phyloP scores from a whole-genome alignment of 2,329 filamentous ascomycete species.

The Penicillium sp. region DNA sequence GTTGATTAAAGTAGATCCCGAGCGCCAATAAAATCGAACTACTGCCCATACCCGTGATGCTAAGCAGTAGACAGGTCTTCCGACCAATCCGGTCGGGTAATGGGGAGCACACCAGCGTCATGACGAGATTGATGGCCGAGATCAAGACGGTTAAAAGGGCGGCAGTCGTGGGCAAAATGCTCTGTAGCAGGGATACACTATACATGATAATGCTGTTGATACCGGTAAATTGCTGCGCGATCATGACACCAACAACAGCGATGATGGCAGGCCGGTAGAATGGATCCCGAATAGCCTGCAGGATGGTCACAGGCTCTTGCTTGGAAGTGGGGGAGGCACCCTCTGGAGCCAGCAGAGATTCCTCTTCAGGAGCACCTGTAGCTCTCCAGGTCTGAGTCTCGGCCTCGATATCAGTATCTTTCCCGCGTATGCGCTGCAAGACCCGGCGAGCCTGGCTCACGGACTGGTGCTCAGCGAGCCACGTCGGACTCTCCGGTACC shows the following conservation, averaged over 20 bases:
- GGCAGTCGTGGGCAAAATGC: conserved; percentile 78
- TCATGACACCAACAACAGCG: conserved; percentile 87
- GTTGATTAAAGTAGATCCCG: conserved; percentile 72
- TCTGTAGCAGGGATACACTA: conserved; percentile 83
- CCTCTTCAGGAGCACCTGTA: conserved; percentile 58
- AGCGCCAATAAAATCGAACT: conserved; percentile 77
- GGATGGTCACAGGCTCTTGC: conserved; percentile 67
- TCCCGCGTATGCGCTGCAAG: conserved; percentile 75
- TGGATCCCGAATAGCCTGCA: conserved; percentile 65
- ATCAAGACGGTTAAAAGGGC: conserved; percentile 84
- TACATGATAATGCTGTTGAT: conserved; percentile 99
- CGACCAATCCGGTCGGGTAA: conserved; percentile 85
- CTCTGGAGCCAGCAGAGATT: conserved; percentile 61
- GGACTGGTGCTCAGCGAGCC: conserved; percentile 71
- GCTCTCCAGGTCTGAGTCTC: conserved; percentile 67
- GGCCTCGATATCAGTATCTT: conserved; percentile 66
- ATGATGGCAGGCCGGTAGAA: conserved; percentile 72
- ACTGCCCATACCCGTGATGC: conserved; percentile 79
- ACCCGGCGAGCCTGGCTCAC: conserved; percentile 63
- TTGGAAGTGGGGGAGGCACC: conserved; percentile 67
- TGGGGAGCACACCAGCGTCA: conserved; percentile 78
- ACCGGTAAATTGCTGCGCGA: conserved; percentile 87
- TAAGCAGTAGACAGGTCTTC: conserved; percentile 79
- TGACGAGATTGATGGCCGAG: conserved; percentile 80
- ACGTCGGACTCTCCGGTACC: conserved; percentile 86